Percentiles rank a stretch among this genome's conserved stretches.
phyloP scores from a whole-genome alignment of 371 early-diverging fungal genomes.

The Choanephora cucurbitarum region DNA sequence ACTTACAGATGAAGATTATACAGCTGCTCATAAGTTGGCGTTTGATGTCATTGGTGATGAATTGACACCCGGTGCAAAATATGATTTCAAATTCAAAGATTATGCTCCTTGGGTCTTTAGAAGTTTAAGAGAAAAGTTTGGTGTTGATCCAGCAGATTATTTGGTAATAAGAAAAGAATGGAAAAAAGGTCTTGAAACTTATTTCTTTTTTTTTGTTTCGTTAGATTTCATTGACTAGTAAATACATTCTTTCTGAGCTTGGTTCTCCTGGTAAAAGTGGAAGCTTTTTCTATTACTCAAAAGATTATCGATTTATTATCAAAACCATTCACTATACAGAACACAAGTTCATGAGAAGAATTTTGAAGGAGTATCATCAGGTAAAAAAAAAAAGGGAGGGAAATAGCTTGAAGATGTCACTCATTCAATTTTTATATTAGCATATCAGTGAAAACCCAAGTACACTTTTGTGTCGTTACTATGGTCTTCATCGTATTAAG shows the following conservation, averaged over 20 bases:
- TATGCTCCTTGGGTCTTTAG: constrained; percentile 97
- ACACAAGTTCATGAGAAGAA: constrained; percentile 86
- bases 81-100: constrained; percentile 98
- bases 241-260: constrained; percentile 92
- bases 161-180: too few relatives aligned
- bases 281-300: constrained; percentile 94
- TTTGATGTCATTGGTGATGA: constrained; percentile 94
- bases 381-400: constrained; percentile 39
- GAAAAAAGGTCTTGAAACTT: too few relatives aligned
- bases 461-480: constrained; percentile 91
- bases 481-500: constrained; percentile 95
- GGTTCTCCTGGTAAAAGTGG: constrained; percentile 94
- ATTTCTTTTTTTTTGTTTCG: not conserved
- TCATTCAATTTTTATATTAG: constrained; percentile 38
- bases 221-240: constrained; percentile 88
- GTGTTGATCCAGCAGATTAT: constrained; percentile 91
- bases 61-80: constrained; percentile 86
- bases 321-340: constrained; percentile 94
- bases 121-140: constrained; percentile 79
- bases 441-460: constrained; percentile 88
- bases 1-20: constrained; percentile 76
- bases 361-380: constrained; percentile 83
- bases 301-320: constrained; percentile 98
- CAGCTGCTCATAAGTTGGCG: constrained; percentile 87
- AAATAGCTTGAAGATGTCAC: too few relatives aligned